Evolutionary conservation across 1,284 basidiomycete species (phyloP).

Genomic region (Moesziomyces antarcticus): DNA sequence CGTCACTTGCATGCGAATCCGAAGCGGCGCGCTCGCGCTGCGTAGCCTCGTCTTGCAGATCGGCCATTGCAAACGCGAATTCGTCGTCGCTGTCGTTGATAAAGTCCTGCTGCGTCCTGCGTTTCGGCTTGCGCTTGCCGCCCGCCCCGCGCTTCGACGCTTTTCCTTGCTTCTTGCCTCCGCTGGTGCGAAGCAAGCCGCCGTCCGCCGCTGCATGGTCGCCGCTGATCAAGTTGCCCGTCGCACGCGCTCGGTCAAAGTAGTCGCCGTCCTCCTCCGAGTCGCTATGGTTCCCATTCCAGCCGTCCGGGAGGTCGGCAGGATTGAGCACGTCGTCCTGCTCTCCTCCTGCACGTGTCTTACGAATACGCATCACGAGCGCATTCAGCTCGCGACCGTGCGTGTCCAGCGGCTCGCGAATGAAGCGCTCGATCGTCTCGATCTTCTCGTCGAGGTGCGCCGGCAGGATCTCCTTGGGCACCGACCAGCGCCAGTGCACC

Average conservation of each 20-base stretch:
- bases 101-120: constrained; percentile 51
- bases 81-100: constrained; percentile 66
- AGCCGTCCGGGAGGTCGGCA: constrained; percentile 32
- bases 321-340: constrained; percentile 14
- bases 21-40: constrained; percentile 1
- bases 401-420: constrained; percentile 53
- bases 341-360: constrained; percentile 21
- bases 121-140: constrained; percentile 27
- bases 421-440: constrained; percentile 60
- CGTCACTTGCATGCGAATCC: constrained; percentile 9
- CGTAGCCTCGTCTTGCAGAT: constrained; percentile 9
- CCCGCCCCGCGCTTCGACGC: constrained; percentile 5
- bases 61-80: constrained; percentile 48
- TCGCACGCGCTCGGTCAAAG: constrained; percentile 43
- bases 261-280: constrained; percentile 46
- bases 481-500: constrained; percentile 57
- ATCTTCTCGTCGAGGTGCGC: constrained; percentile 54
- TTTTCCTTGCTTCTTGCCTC: constrained; percentile 13
- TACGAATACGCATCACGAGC: constrained; percentile 54
- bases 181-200: constrained; percentile 29
- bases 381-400: constrained; percentile 41
- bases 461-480: constrained; percentile 51
- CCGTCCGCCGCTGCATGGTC: constrained; percentile 25
- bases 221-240: constrained; percentile 10
- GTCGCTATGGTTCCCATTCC: constrained; percentile 34